Base-by-base conservation (phyloP, 2,329 filamentous ascomycete species). In the Trichoderma sp. region DNA sequence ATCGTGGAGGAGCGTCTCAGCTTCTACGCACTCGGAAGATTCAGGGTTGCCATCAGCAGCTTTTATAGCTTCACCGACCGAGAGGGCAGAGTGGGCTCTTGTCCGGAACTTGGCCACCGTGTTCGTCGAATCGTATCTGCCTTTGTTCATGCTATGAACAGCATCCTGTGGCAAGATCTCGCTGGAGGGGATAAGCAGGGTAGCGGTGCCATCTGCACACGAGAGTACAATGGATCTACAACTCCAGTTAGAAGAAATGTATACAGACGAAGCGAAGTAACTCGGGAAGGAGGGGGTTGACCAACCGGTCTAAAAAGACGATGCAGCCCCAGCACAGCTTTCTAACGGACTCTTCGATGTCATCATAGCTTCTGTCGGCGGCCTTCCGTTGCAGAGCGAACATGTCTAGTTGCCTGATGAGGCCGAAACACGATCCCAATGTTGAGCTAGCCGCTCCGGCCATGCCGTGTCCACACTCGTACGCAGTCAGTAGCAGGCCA, bases 391-490 rank as follows among this genome's bases (percentile, higher is more conserved):
- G 35, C 10, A n/a, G 6, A 19, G 37, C 64, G 29, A 5, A 10
- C 19, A 66, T 48, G 27, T 59, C 54, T 4, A 67, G 12, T 34
- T 61, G 56, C 57, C 50, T 35, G 10, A 58, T 34, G 29, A 67
- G 58, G 13, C 65, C 58, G 13, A 64, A 56, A 27, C 65, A 67
- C 15, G 59, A 27, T 27, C 27, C 65, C 25, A 67, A 19, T 15
- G 65, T 67, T 13, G 34, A 34, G 19, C 35, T 45, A 12, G 65
- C 45, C 12, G 64, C 58, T n/a, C 15, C 27, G 10, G 35, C 19
- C 39, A 67, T 22, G 2, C 65, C 65, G 12, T 67, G 65, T 15
- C 65, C 65, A 42, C 56, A 67, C 34, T 67, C 65, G 15, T 63
- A 67, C 2, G 65, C 34, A 34, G 48, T 35, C 2, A 67, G 45